Base-by-base conservation (phyloP, 2,329 filamentous ascomycete genomes). In the Claviceps arundinis region DNA sequence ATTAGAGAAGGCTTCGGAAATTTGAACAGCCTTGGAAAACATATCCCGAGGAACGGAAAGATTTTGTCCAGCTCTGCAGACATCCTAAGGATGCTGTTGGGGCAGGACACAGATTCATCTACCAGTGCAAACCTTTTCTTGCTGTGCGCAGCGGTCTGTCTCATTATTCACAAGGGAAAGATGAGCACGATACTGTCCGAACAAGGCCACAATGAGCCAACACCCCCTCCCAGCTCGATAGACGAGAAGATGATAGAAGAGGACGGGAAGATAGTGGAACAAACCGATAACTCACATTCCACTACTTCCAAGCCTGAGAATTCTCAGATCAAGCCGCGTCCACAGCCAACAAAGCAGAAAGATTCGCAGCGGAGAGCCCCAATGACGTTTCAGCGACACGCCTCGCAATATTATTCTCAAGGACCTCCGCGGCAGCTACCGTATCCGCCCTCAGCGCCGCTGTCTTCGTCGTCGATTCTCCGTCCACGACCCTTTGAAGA, bases 401-500 rank as follows among this genome's bases (percentile, higher is more conserved):
- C 7, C 4, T 4, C 8, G 13, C 37, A 13, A 34, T 3, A 7
- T 24, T 24, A 44, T 16, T 34, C 30, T 4, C 34, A 43, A 24
- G 17, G 30, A 30, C 17, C 48, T 22, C 17, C 14, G 13, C 43
- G 51, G 30, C 30, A 34, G 30, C 9, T 34, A 34, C 45, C n/a
- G 19, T 16, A 26, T 4, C 26, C 1, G 5, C 22, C 19, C 4
- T 19, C n/a, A 7, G 2, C 5, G 9, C 22, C 50, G 2, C 19
- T 42, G 13, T n/a, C 30, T 1, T 16, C 34, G 2, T 58, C 54
- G 26, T 52, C 56, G 16, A 57, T 66, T 52, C 61, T 72, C 45
- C 61, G 65, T 3, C 69, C 68, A 2, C 66, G 72, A 1, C 60
- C 70, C 0, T 67, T 73, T 48, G 65, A 70, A 17, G 68, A 70